Conservation (phyloP, 2,329 filamentous ascomycete species). For the Stagonosporopsis tanaceti region DNA sequence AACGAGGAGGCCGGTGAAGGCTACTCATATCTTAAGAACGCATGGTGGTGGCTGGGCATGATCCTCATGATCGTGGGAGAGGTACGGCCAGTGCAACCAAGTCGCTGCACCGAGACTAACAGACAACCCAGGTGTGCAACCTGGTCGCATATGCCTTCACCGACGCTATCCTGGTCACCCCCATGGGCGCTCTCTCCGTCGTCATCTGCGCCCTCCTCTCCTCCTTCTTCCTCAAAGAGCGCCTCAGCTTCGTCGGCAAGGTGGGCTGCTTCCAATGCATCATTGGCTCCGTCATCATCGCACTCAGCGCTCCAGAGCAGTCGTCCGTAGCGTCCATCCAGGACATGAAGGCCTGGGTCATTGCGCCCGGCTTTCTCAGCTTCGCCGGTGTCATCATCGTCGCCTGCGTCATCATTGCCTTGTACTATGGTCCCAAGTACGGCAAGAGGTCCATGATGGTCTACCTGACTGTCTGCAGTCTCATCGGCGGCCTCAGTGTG, state of each 20-base stretch:
- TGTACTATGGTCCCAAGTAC: conserved; percentile 85
- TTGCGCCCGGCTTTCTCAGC: conserved; percentile 83
- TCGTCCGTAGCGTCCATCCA: conserved; percentile 88
- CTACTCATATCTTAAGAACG: conserved; percentile 95
- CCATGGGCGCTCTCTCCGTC: conserved; percentile 87
- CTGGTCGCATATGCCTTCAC: conserved; percentile 97
- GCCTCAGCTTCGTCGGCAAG: conserved; percentile 93
- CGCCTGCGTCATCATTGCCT: conserved; percentile 73
- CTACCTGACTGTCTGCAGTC: conserved; percentile 94
- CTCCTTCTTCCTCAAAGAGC: conserved; percentile 94
- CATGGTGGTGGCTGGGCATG: conserved; percentile 96
- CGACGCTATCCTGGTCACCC: conserved; percentile 93
- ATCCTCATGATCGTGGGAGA: conserved; percentile 95
- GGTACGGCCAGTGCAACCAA: conserved; percentile 17
- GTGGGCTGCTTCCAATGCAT: conserved; percentile 96
- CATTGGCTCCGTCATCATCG: conserved; percentile 90
- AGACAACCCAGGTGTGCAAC: conserved; percentile 72
- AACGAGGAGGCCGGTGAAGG: conserved; percentile 95
- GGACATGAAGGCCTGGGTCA: conserved; percentile 88
- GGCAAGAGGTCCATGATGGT: conserved; percentile 98
- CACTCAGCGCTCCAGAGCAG: conserved; percentile 87
- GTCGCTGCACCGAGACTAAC: background rate
- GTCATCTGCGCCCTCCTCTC: conserved; percentile 91
- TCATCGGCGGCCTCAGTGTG: conserved; percentile 92
- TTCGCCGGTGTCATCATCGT: conserved; percentile 86